phyloP scores from a whole-genome alignment of 164 flowering plant species.

The Tetrastigma voinierianum region DNA sequence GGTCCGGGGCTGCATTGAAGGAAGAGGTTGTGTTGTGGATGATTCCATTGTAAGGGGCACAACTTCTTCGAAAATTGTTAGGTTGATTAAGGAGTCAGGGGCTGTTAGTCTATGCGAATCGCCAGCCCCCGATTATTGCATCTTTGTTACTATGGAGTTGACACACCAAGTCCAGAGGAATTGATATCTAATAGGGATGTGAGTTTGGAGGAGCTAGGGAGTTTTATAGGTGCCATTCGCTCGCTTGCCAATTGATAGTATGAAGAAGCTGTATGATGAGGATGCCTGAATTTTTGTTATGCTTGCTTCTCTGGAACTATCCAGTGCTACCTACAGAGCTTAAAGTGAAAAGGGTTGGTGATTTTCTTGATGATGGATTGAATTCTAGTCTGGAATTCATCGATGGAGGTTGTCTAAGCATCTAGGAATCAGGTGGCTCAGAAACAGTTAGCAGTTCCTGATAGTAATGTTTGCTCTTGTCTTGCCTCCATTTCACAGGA shows the following conservation, averaged over 20 bases:
- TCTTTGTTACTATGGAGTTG: conserved; percentile 90
- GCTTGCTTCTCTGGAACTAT: conserved; percentile 89
- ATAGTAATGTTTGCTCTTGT: background rate
- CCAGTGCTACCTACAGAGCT: conserved; percentile 71
- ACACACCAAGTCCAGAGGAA: conserved; percentile 76
- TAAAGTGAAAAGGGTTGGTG: conserved; percentile 62
- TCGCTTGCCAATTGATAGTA: conserved; percentile 66
- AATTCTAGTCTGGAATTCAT: conserved; percentile 47
- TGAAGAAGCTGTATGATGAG: conserved; percentile 48
- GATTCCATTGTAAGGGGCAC: conserved; percentile 95
- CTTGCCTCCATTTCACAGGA: too few species aligned
- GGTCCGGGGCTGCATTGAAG: conserved; percentile 70
- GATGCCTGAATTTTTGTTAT: conserved; percentile 63
- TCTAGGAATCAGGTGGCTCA: conserved; percentile 6
- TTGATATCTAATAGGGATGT: conserved; percentile 77
- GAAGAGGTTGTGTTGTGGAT: conserved; percentile 92
- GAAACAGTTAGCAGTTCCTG: background rate
- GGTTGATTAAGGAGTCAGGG: conserved; percentile 84
- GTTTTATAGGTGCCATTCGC: conserved; percentile 76
- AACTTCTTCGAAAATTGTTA: conserved; percentile 81
- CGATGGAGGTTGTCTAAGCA: conserved; percentile 44
- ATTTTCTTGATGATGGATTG: conserved; percentile 62
- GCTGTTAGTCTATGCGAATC: conserved; percentile 96
- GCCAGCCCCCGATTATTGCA: conserved; percentile 89
- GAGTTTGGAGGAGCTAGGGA: conserved; percentile 72